Base-by-base conservation (phyloP, 1,139 yeast genomes). In the Yamadazyma pseudoaaseri region DNA sequence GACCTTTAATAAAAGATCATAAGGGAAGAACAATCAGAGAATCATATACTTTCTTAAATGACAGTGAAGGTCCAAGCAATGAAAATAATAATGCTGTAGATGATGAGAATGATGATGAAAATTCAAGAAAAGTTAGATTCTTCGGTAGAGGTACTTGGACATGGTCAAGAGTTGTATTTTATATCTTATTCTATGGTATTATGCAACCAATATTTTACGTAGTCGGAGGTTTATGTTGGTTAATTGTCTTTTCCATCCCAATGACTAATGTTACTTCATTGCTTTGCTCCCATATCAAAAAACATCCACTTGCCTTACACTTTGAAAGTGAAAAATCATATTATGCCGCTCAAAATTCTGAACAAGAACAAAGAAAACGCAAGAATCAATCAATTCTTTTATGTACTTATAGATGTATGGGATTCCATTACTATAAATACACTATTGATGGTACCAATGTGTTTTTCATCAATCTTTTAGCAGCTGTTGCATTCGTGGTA, bases 131-230 rank as follows among this genome's bases (percentile, higher is more conserved):
- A 44, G 64, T 70, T 21, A 64, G 98, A 40, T 70, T 79, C 35
- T 92, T 92, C 56, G 98, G 98, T 20, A 74, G 98, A 56, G 98
- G 98, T 18, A 69, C 79, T 45, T 92, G 98, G 98, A 80, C 84
- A 14, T 56, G 81, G 25, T 96, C 96, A 1, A 73, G 98, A 44
- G 71, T 90, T 27, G 56, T 81, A 11, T 92, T 89, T 52, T 92
- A 81, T 52, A n/a, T 80, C 3, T 76, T 77, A 49, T 90, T 81
- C 54, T 89, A 90, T 51, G 48, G 74, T 3, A 46, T 86, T 5
- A 54, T 90, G 26, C 85, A 81, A 43, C 97, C 97, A 1, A 51
- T 85, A 4, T 66, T 83, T 18, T 59, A 69, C 22, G 2, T 73
- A 1, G 66, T 87, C 7, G 75, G 86, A 4, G 45, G 76, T 1